Percentiles rank a stretch among this genome's conserved stretches.
phyloP scores from a whole-genome alignment of 352 stramenopile genomes.

The Phytophthora cactorum region DNA sequence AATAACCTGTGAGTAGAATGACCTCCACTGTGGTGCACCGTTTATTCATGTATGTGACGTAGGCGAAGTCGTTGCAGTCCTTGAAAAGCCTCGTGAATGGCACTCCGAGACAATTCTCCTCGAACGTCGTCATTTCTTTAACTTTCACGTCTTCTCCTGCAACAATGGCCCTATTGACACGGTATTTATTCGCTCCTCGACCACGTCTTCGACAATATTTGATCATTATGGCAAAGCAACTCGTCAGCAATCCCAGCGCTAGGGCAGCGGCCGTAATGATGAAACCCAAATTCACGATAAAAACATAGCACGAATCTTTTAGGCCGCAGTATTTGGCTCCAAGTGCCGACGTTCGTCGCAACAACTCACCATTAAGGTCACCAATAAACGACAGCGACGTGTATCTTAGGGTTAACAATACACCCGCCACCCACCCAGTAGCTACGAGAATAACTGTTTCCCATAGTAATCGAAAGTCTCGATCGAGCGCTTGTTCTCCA shows the following conservation, averaged over 20 bases:
- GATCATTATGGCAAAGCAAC: no score
- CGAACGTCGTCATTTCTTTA: constrained; percentile 21
- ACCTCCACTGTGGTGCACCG: constrained; percentile 26
- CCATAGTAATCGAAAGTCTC: constrained; percentile 30
- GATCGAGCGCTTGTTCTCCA: constrained; percentile 23
- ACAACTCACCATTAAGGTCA: constrained; percentile 27
- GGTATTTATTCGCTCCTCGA: no score
- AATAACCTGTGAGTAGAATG: constrained; percentile 28
- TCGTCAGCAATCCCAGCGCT: no score
- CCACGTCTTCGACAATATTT: no score
- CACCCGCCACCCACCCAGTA: not conserved
- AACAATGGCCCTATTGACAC: no score
- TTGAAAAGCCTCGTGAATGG: constrained; percentile 30
- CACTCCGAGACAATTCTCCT: constrained; percentile 28
- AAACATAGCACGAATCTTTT: constrained; percentile 36
- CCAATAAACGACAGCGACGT: constrained; percentile 22
- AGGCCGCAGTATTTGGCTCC: constrained; percentile 35
- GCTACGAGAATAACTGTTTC: constrained; percentile 3
- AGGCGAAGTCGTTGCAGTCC: constrained; percentile 32
- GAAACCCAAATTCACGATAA: constrained; percentile 32
- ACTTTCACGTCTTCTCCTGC: not conserved
- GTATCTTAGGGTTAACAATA: constrained; percentile 3
- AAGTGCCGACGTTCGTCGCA: constrained; percentile 24
- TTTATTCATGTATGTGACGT: constrained; percentile 19
- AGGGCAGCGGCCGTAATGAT: constrained; percentile 1